These are phyloP conservation scores for Chrysoporthe austroafricana DNA, from an alignment of 2,329 filamentous ascomycete species.

Conservation along the genomic window DNA sequence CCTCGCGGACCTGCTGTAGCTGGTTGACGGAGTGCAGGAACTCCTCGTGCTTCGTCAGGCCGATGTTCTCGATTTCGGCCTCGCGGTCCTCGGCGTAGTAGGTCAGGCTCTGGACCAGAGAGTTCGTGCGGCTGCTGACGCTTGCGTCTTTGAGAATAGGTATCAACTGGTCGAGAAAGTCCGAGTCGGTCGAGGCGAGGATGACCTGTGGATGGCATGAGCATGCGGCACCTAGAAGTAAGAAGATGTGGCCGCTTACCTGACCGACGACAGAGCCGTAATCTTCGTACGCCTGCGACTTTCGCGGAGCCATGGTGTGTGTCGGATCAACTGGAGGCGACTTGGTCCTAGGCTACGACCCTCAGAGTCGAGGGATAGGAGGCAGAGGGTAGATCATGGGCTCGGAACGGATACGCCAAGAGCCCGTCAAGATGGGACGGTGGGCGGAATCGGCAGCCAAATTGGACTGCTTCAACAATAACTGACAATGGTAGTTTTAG, in stretches of 20 bases:
- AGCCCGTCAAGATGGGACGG: background rate
- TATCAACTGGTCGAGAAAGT: constrained; percentile 95
- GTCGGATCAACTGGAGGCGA: constrained; percentile 1
- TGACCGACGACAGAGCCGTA: constrained; percentile 35
- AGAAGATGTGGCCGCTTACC: constrained; percentile 27
- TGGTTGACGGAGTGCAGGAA: constrained; percentile 94
- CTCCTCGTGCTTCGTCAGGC: constrained; percentile 94
- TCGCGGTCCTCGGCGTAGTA: constrained; percentile 87
- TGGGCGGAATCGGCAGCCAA: background rate
- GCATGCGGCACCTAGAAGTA: constrained; percentile 15
- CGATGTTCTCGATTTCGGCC: constrained; percentile 89
- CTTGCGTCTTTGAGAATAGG: constrained; percentile 91
- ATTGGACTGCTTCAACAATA: background rate
- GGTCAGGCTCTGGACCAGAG: constrained; percentile 76
- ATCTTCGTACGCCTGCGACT: constrained; percentile 34
- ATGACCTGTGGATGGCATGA: constrained; percentile 70
- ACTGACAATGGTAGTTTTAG: background rate
- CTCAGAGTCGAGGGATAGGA: constrained; percentile 14
- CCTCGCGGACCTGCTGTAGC: constrained; percentile 88
- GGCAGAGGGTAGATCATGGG: constrained; percentile 5
- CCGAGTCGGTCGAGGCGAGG: constrained; percentile 84
- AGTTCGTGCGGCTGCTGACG: constrained; percentile 70
- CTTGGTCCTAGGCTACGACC: background rate
- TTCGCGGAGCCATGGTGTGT: constrained; percentile 30
- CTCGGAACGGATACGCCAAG: constrained; percentile 1